Evolutionary conservation across 1,284 basidiomycete genomes (phyloP), one percentile per base, ranked within the genome.

Genomic region (Tilletia caries): DNA sequence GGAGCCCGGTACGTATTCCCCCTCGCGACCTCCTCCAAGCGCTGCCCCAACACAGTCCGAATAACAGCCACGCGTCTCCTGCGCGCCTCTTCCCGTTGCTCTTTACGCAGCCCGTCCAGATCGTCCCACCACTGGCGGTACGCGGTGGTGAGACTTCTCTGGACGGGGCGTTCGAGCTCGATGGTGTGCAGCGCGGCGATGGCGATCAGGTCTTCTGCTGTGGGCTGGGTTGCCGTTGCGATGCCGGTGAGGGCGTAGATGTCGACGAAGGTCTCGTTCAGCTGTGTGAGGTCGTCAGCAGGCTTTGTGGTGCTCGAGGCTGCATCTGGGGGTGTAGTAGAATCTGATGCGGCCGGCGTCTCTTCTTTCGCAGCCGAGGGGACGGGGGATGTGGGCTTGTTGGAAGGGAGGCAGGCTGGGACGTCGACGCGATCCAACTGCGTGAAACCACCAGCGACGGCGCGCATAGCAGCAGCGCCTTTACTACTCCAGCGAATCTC

Each of bases 121-220:
- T 97, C 93, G 70, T 93, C 91, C 96, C 96, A 99, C 46, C 98
- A 85, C 79, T 94, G 91, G 69, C 93, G 88, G 82, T 91, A 96
- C 12, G 88, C 87, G 0, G 90, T 86, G n/a, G 94, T 92, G 27
- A 98, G 86, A 33, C 78, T 76, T 23, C 83, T 79, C 70, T 84
- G 78, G 1, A 77, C 73, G 6, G 81, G 77, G 37, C 80, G 77
- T 66, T 81, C 80, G 23, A 79, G 77, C 29, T 80, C 79, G 48
- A 80, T 73, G 67, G 66, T 96, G 85, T 25, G 88, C 34, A 98
- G 86, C 0, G 93, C 94, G 32, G 95, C 84, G 1, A 91, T 92
- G 1, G 95, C 89, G 67, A 96, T 88, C 78, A 93, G 97, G 78
- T 98, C 91, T 79, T 95, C 92, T 2, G 95, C 93, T 79, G 98